Percentiles rank a stretch among this genome's conserved stretches.
phyloP scores from a whole-genome alignment of 768 basidiomycete species.

The Lenzites betulinus region DNA sequence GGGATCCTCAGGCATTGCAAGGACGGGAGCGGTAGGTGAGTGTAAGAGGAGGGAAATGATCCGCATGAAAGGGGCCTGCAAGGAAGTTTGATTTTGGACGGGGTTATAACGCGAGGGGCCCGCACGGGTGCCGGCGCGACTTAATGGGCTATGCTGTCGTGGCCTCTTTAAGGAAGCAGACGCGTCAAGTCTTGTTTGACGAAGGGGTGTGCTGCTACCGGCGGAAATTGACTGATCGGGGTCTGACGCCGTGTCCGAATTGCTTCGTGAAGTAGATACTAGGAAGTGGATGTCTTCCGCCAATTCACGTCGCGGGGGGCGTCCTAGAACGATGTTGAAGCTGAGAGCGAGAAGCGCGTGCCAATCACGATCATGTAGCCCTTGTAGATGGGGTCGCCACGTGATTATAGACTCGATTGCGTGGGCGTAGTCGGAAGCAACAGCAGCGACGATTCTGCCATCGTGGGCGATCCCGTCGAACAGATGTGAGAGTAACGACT shows the following conservation, averaged over 20 bases:
- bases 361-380: constrained; percentile 69
- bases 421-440: constrained; percentile 83
- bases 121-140: background rate
- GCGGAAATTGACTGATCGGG: constrained; percentile 18
- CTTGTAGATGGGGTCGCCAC: constrained; percentile 78
- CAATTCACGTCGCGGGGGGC: constrained; percentile 43
- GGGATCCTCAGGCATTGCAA: constrained; percentile 32
- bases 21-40: constrained; percentile 59
- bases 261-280: constrained; percentile 25
- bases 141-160: background rate
- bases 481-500: constrained; percentile 65
- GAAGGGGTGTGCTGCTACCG: background rate
- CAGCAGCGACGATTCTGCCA: constrained; percentile 55
- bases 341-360: constrained; percentile 62
- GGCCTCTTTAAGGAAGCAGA: constrained; percentile 1
- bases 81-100: constrained; percentile 40
- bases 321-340: constrained; percentile 78
- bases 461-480: constrained; percentile 56
- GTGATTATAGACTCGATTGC: constrained; percentile 64
- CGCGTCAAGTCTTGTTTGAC: background rate
- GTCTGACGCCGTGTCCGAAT: constrained; percentile 35
- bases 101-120: background rate
- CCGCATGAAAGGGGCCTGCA: constrained; percentile 73
- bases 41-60: constrained; percentile 62
- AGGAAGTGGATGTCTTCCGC: constrained; percentile 32